A percentile compares a stretch with the other conserved stretches of the same genome.
phyloP scores from a whole-genome alignment of 345 rosid genomes.

The Erodium maritimum region DNA sequence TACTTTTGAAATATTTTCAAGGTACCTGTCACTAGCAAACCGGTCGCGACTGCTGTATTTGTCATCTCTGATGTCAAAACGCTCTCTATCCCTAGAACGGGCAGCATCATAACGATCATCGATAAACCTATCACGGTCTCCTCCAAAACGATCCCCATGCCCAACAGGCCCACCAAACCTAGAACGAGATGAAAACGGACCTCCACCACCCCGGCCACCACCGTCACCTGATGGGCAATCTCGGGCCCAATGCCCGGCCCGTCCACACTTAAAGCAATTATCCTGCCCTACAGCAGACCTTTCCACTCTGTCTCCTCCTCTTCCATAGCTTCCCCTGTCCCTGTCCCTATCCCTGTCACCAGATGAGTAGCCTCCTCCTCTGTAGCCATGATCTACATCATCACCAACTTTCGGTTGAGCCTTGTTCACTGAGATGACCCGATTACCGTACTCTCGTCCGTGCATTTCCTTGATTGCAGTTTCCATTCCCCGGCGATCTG shows the following conservation, averaged over 20 bases:
- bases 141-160: slow-evolving; percentile 65
- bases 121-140: slow-evolving; percentile 74
- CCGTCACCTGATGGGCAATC: slow-evolving; percentile 87
- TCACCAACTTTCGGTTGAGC: slow-evolving; percentile 84
- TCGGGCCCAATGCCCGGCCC: slow-evolving; percentile 94
- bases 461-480: slow-evolving; percentile 96
- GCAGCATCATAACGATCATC: slow-evolving; percentile 89
- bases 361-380: slow-evolving; percentile 78
- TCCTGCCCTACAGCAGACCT: slow-evolving; percentile 59
- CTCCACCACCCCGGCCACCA: slow-evolving; percentile 68
- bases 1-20: not conserved
- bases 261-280: slow-evolving; percentile 95
- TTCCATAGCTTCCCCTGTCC: slow-evolving; percentile 59
- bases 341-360: slow-evolving; percentile 62
- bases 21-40: slow-evolving; percentile 62
- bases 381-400: slow-evolving; percentile 65
- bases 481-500: slow-evolving; percentile 93
- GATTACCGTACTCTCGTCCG: slow-evolving; percentile 83
- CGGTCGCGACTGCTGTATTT: slow-evolving; percentile 70
- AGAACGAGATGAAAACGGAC: slow-evolving; percentile 62
- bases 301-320: too few relatives aligned
- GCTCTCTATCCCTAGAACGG: slow-evolving; percentile 75
- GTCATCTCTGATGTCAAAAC: slow-evolving; percentile 59
- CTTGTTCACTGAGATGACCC: slow-evolving; percentile 86
- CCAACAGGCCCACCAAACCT: slow-evolving; percentile 65